These are phyloP conservation scores for Pseudomonodictys pantanalensis DNA, from an alignment of 495 filamentous ascomycete genomes.

Conservation along the genomic window DNA sequence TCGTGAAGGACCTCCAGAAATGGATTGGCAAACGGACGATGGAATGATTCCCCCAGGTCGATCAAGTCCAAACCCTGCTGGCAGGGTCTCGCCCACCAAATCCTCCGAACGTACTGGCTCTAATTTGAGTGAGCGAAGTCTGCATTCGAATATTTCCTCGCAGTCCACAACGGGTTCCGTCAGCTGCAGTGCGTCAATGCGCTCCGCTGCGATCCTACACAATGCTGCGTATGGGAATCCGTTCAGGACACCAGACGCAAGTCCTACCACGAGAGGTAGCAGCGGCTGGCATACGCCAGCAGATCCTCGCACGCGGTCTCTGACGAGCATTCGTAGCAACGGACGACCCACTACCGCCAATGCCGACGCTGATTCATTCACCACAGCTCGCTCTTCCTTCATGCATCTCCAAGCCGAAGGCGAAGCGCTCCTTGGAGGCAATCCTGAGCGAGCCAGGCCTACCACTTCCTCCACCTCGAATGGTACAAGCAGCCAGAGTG, in stretches of 20 bases:
- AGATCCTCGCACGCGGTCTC: conserved; percentile 28
- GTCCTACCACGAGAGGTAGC: conserved; percentile 12
- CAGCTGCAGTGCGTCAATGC: conserved; percentile 21
- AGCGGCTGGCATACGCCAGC: conserved; percentile 16
- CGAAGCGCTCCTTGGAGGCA: conserved; percentile 55
- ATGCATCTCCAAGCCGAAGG: conserved; percentile 63
- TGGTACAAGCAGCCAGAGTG: conserved; percentile 18
- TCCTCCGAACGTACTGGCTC: conserved; percentile 34
- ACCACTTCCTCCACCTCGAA: conserved; percentile 40
- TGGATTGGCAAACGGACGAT: conserved; percentile 7
- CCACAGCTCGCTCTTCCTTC: conserved; percentile 63
- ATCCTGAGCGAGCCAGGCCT: conserved; percentile 34
- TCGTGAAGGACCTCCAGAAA: background rate
- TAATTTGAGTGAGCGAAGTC: conserved; percentile 31
- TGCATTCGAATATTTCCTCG: conserved; percentile 27
- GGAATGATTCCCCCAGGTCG: conserved; percentile 4
- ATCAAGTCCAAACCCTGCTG: conserved; percentile 9
- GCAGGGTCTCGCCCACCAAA: conserved; percentile 29
- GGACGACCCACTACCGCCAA: conserved; percentile 14
- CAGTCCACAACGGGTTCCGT: conserved; percentile 18
- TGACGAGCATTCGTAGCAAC: conserved; percentile 24
- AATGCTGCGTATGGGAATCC: conserved; percentile 12
- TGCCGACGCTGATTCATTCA: conserved; percentile 58
- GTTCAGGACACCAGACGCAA: conserved; percentile 35
- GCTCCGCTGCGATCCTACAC: conserved; percentile 23